Base-by-base conservation (phyloP, 1,284 basidiomycete species). In the Xerocomus amazonicus region DNA sequence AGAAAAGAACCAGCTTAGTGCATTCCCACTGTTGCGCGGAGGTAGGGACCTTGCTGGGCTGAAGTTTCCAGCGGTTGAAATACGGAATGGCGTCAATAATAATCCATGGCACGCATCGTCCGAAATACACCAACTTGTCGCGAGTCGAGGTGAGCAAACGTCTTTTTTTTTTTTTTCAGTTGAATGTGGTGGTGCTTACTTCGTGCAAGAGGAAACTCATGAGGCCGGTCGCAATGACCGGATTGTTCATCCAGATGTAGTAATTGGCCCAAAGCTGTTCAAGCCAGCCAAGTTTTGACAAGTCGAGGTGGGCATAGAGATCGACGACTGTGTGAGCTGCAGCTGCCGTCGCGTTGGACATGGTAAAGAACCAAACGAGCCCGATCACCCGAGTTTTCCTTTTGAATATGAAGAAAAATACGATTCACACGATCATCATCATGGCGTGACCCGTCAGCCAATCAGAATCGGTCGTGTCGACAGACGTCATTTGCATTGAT, bases 161-260 rank as follows among this genome's bases (percentile, higher is more conserved):
- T 26, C 0, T 28, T 9, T 12, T 1, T 2, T 4, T 1, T 28
- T 9, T 12, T 1, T 2, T 4, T 14, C 2, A 2, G 5, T 7
- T 7, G 10, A 2, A 6, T 4, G 6, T 9, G 36, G 17, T 9
- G 42, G 10, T 9, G 71, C 85, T 47, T 53, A 93, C 91, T 80
- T 98, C 95, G 70, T 98, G 96, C 56, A 98, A 68, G 33, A 97
- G 56, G 70, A 99, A 98, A 60, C 90, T 92, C 82, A 93, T 86
- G 54, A 99, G 74, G 54, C 96, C 94, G 0, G 96, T 99, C 16
- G 96, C 97, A 59, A 99, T 79, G 54, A 96, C 70, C 0, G 95
- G 94, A 76, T 97, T 96, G 56, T 84, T 90, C 50, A 94, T 83
- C 75, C 75, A 84, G 47, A 90, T 73, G 68, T 96, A 95, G 87